Base-by-base conservation (phyloP, 176 grass and related monocot species). In the Eremochloa ophiuroides region DNA sequence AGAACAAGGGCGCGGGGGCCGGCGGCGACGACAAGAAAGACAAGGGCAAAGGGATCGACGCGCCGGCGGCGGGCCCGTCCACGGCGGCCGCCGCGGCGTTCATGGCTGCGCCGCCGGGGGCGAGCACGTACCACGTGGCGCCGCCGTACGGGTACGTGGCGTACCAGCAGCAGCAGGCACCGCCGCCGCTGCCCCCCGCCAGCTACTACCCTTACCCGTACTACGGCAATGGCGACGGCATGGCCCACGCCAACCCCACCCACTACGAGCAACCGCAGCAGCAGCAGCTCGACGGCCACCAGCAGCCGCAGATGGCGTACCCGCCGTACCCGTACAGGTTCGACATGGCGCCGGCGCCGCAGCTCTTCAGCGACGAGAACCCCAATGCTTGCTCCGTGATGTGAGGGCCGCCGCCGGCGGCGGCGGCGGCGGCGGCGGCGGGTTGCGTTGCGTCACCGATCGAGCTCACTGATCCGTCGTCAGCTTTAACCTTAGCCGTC, bases 361-460 rank as follows among this genome's bases (percentile, higher is more conserved):
- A 95, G 82, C 35, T 99, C 70, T 99, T 99, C 71, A 99, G 97
- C 79, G 97, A 99, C 84, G 97, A 99, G 86, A 96, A 99, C 73
- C 97, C 97, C 3, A 95, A 99, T 79, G 87, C 93, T 2, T 99
- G 97, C 75, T 93, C 80, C 42, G 73, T 93, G 31, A 99, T 93
- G 97, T 99, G 67, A 95, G 55, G 6, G 8, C 18, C 18, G 15
- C 7, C 4, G 18, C 18, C 20, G 47, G 1, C 47, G 47, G 5
- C 42, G 46, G 4, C 1, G 46, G 5, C 3, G 44, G 15, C 42
- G 42, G 15, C 44, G 47, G 4, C 1, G 44, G 6, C 7, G 0
- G 35, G 0, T 15, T 35, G 34, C 34, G 55, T 58, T 58, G n/a
- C 55, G 55, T 58, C 55, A 25, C n/a, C 55, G 55, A 58, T 22